Percentiles rank a stretch among this genome's conserved stretches.
Conservation (phyloP, 768 basidiomycete genomes). For the Russula foetens region DNA sequence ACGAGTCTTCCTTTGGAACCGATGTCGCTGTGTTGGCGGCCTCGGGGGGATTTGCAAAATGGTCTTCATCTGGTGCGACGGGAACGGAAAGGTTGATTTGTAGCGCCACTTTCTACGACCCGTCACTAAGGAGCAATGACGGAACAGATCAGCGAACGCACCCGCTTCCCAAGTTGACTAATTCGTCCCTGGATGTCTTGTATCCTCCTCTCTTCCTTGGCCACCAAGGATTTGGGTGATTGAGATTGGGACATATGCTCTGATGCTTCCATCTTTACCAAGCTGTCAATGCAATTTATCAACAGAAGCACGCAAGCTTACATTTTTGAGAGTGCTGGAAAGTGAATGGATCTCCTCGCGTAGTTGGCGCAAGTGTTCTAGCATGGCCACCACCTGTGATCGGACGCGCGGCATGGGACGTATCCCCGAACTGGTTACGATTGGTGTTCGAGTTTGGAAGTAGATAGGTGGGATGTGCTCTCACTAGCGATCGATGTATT, state of each 20-base stretch:
- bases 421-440: conserved; percentile 26
- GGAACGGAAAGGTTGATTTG: conserved; percentile 19
- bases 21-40: conserved; percentile 15
- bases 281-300: conserved; percentile 16
- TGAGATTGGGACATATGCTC: conserved; percentile 22
- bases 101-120: conserved; percentile 25
- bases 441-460: neutral
- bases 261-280: conserved; percentile 22
- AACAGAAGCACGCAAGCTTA: conserved; percentile 22
- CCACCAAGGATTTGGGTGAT: conserved; percentile 26
- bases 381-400: conserved; percentile 31
- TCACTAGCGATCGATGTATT: conserved; percentile 72
- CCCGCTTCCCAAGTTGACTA: conserved; percentile 34
- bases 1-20: conserved; percentile 43
- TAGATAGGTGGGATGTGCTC: conserved; percentile 24
- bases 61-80: conserved; percentile 16
- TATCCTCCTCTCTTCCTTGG: conserved; percentile 37
- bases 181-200: conserved; percentile 37
- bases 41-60: conserved; percentile 21
- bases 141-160: conserved; percentile 15
- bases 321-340: conserved; percentile 33
- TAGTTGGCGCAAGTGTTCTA: conserved; percentile 32
- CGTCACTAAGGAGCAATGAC: neutral
- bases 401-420: conserved; percentile 43
- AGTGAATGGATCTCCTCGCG: conserved; percentile 32